These are phyloP conservation scores for Magnolia kwangsiensis DNA, from an alignment of 164 flowering plant species.

Conservation along the genomic window DNA sequence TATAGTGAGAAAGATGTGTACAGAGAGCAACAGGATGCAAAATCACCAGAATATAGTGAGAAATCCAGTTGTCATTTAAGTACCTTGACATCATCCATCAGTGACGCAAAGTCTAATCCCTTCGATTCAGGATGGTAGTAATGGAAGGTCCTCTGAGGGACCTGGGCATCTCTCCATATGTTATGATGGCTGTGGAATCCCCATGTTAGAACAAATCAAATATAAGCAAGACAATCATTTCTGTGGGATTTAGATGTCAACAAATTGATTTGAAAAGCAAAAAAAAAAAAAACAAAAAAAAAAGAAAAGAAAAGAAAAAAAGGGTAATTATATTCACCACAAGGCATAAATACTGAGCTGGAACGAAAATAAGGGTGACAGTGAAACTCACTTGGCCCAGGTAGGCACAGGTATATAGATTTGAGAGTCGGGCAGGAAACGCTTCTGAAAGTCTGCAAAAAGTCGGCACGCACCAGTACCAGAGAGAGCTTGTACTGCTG, in stretches of 20 bases:
- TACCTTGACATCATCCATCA: conserved; percentile 92
- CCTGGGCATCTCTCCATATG: conserved; percentile 97
- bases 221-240: not conserved
- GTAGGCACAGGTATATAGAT: conserved; percentile 95
- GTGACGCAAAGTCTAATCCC: conserved; percentile 74
- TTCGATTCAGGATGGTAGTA: conserved; percentile 83
- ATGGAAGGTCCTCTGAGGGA: conserved; percentile 73
- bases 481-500: conserved; percentile 89
- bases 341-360: not conserved
- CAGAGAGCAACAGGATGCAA: not conserved
- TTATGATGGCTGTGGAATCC: conserved; percentile 69
- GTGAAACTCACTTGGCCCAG: conserved; percentile 77
- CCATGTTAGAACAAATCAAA: conserved; percentile 10
- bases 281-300: not conserved
- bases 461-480: conserved; percentile 98
- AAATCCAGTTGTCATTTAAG: not conserved
- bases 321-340: too few relatives aligned
- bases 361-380: not conserved
- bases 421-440: conserved; percentile 82
- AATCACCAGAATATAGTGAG: not conserved
- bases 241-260: not conserved
- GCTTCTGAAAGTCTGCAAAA: conserved; percentile 93
- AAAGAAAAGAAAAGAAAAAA: not conserved
- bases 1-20: not conserved
- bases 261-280: not conserved